Conservation (phyloP, 2,329 filamentous ascomycete genomes). For the Nemania serpens region DNA sequence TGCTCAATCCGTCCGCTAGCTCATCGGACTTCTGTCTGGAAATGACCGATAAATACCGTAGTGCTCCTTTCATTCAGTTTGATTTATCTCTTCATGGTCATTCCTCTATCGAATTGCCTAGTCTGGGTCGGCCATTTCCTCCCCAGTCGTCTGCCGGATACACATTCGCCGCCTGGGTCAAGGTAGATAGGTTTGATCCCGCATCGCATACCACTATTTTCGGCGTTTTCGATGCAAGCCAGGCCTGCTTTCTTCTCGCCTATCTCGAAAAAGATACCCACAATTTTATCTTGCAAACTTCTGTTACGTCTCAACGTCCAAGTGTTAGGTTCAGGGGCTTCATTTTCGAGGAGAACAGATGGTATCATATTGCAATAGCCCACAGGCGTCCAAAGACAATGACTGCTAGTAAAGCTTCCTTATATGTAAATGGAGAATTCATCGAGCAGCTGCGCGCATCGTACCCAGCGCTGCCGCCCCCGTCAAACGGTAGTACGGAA, state of each 20-base stretch:
- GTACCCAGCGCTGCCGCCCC: slow-evolving; percentile 78
- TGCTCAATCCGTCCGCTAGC: slow-evolving; percentile 56
- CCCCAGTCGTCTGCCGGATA: slow-evolving; percentile 81
- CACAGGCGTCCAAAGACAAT: slow-evolving; percentile 80
- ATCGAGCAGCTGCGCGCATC: slow-evolving; percentile 88
- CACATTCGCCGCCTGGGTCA: slow-evolving; percentile 87
- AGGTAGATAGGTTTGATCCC: slow-evolving; percentile 83
- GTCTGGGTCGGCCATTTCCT: slow-evolving; percentile 83
- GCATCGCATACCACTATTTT: slow-evolving; percentile 92
- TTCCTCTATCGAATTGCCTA: slow-evolving; percentile 86
- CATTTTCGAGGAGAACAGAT: slow-evolving; percentile 73
- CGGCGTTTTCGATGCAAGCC: slow-evolving; percentile 87
- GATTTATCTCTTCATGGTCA: slow-evolving; percentile 88
- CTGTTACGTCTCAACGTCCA: slow-evolving; percentile 80
- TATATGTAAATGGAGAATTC: slow-evolving; percentile 94
- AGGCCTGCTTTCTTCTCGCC: slow-evolving; percentile 90
- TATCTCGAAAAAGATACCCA: slow-evolving; percentile 93
- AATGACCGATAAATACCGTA: slow-evolving; percentile 74
- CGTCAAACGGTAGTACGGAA: slow-evolving; percentile 65
- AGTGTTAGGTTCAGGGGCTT: slow-evolving; percentile 92
- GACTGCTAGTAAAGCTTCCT: slow-evolving; percentile 76
- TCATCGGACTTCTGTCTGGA: slow-evolving; percentile 73
- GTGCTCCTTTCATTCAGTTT: slow-evolving; percentile 89
- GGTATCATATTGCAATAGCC: slow-evolving; percentile 93
- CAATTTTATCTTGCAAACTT: slow-evolving; percentile 95